phyloP scores from a whole-genome alignment of 139 green algal species.

The Chlorella sorokiniana region DNA sequence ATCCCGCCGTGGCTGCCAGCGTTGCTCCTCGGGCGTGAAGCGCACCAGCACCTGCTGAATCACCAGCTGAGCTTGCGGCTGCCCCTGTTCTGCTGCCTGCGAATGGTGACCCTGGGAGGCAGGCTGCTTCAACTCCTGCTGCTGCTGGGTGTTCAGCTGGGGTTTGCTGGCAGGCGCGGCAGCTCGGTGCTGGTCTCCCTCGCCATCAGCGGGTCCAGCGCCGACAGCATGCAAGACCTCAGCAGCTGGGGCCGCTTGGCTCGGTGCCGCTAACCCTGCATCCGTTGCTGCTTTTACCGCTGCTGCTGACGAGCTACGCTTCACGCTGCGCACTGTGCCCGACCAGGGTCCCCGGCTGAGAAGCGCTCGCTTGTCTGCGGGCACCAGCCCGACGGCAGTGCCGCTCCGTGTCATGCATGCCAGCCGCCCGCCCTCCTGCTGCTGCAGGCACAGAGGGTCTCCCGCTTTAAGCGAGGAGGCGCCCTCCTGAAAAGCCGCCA shows the following conservation, averaged over 20 bases:
- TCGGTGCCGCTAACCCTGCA: not conserved
- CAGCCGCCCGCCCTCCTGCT: constrained; percentile 7
- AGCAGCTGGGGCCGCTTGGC: not conserved
- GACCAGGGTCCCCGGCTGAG: constrained; percentile 20
- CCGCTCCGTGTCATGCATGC: not conserved
- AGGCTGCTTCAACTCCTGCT: not conserved
- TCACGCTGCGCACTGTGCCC: constrained; percentile 27
- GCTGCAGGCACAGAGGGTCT: constrained; percentile 4
- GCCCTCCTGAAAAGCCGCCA: constrained; percentile 16
- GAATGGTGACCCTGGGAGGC: not conserved
- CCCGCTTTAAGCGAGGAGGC: not conserved
- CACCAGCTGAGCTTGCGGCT: not conserved
- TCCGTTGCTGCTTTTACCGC: not conserved
- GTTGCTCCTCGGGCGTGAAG: constrained; percentile 25
- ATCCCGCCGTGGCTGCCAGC: not conserved
- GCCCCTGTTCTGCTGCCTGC: not conserved
- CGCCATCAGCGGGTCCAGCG: too few species aligned
- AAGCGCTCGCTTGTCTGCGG: constrained; percentile 7
- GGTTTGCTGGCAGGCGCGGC: not conserved
- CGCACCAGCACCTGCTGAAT: constrained; percentile 24
- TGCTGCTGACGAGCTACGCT: not conserved
- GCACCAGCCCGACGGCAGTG: not conserved
- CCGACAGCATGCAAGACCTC: too few species aligned
- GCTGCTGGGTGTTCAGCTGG: not conserved
- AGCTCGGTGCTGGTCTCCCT: not conserved